Conservation (phyloP, 2,329 filamentous ascomycete species). For the Gyromitra esculenta region DNA sequence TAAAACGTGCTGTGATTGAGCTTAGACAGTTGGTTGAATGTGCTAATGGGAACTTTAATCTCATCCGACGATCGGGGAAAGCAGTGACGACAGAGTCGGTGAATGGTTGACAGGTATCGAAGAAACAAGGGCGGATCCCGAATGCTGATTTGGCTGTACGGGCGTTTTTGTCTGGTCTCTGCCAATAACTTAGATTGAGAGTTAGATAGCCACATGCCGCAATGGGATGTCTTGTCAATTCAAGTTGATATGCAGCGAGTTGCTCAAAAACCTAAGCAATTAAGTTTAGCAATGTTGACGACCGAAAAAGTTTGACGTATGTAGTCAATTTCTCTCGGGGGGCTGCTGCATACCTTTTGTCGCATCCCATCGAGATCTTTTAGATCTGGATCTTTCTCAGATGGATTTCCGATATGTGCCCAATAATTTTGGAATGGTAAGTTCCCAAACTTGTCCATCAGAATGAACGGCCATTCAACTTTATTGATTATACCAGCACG, state of each 20-base stretch:
- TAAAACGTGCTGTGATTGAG: slow-evolving; percentile 45
- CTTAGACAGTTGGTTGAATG: slow-evolving; percentile 40
- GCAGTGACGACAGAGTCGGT: slow-evolving; percentile 43
- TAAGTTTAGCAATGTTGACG: slow-evolving; percentile 14
- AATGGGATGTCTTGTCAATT: slow-evolving; percentile 38
- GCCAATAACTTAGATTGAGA: slow-evolving; percentile 45
- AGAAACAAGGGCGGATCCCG: slow-evolving; percentile 45
- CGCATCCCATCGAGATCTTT: slow-evolving; percentile 32
- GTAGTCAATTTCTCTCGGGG: not conserved
- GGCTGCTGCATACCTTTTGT: slow-evolving; percentile 29
- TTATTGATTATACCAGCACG: slow-evolving; percentile 46
- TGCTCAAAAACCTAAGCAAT: slow-evolving; percentile 30
- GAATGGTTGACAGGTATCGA: slow-evolving; percentile 44
- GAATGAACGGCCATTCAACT: slow-evolving; percentile 46
- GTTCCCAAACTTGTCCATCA: slow-evolving; percentile 40
- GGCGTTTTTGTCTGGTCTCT: slow-evolving; percentile 43
- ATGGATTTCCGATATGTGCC: slow-evolving; percentile 41
- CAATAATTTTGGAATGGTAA: slow-evolving; percentile 41
- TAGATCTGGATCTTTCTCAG: slow-evolving; percentile 23
- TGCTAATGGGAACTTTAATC: slow-evolving; percentile 42
- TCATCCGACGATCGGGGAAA: slow-evolving; percentile 43
- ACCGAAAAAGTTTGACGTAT: not conserved
- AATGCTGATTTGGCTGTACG: slow-evolving; percentile 44
- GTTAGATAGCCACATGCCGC: slow-evolving; percentile 46
- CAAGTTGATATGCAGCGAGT: slow-evolving; percentile 39